Base-by-base conservation (phyloP, 371 early-diverging fungal genomes). In the Saksenaea oblongispora region DNA sequence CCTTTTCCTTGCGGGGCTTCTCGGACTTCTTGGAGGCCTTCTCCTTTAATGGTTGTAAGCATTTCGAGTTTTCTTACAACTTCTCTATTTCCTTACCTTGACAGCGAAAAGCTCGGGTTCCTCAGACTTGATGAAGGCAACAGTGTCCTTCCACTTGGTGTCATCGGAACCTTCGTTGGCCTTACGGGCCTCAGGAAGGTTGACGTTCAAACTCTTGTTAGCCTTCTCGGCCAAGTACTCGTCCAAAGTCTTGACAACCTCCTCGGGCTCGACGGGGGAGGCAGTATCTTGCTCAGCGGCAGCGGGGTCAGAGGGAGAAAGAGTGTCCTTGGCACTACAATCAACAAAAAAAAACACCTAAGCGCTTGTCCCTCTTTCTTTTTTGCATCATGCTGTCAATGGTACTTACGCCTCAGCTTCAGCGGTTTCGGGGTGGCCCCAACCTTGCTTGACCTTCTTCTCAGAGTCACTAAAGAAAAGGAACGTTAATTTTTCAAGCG, bases 161-260 rank as follows among this genome's bases (percentile, higher is more conserved):
- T 89, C 89, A 58, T 92, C 93, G 42, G 76, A 74, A 57, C 91
- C 93, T 69, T 93, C 91, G 82, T 93, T 93, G 67, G 93, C 88
- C 75, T 87, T 84, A 69, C 95, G 89, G 53, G 80, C 76, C 61
- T 84, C 82, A 11, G 87, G 88, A 34, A 85, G 84, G 66, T 66
- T 53, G 41, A 78, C 76, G 86, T 61, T 92, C 91, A 73, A 90
- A 78, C 59, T 70, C 85, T 85, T 87, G 79, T 82, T 77, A 35
- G 86, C 84, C 79, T 83, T 78, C 69, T 89, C 93, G 57, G 88
- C 87, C 42, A 87, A 68, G 86, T 87, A 95, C 56, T 95, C 87
- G 24, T 92, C 91, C 63, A 91, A 80, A 61, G 94, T 90, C 84
- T 89, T 89, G 73, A 83, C 84, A 61, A 76, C 69, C 37, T 85